These are phyloP conservation scores for Botrytis pseudocinerea DNA, from an alignment of 2,329 filamentous ascomycete genomes.

Conservation along the genomic window DNA sequence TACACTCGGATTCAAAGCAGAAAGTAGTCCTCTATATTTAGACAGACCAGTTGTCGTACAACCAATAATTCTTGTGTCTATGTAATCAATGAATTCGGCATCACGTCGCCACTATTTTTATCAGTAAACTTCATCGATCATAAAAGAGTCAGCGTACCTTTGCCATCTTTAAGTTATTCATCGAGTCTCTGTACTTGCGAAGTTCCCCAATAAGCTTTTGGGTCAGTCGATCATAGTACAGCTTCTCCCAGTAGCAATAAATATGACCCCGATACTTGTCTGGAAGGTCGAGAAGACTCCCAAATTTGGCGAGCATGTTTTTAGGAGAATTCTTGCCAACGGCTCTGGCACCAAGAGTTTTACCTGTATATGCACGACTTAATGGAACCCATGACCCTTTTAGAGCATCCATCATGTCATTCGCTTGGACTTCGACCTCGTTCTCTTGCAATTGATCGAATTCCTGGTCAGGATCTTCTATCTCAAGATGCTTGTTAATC, in stretches of 20 bases:
- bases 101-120: slow-evolving; percentile 26
- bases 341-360: slow-evolving; percentile 13
- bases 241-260: slow-evolving; percentile 39
- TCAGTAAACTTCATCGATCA: not conserved
- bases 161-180: slow-evolving; percentile 29
- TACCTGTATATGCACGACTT: slow-evolving; percentile 34
- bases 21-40: slow-evolving; percentile 65
- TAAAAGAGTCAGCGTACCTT: slow-evolving; percentile 28
- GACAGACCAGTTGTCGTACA: slow-evolving; percentile 67
- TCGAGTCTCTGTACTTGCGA: slow-evolving; percentile 30
- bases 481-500: slow-evolving; percentile 33
- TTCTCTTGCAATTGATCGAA: slow-evolving; percentile 35
- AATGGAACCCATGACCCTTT: slow-evolving; percentile 35
- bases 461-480: slow-evolving; percentile 38
- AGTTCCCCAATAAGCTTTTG: slow-evolving; percentile 28
- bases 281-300: slow-evolving; percentile 37
- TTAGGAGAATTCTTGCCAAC: slow-evolving; percentile 29
- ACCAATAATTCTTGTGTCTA: slow-evolving; percentile 42
- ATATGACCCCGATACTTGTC: slow-evolving; percentile 33
- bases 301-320: slow-evolving; percentile 27
- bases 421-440: slow-evolving; percentile 29
- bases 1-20: slow-evolving; percentile 59
- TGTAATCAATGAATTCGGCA: slow-evolving; percentile 61
- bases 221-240: slow-evolving; percentile 31
- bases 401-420: slow-evolving; percentile 33